phyloP scores from a whole-genome alignment of 2,329 filamentous ascomycete genomes.

The Colletotrichum liaoningense region DNA sequence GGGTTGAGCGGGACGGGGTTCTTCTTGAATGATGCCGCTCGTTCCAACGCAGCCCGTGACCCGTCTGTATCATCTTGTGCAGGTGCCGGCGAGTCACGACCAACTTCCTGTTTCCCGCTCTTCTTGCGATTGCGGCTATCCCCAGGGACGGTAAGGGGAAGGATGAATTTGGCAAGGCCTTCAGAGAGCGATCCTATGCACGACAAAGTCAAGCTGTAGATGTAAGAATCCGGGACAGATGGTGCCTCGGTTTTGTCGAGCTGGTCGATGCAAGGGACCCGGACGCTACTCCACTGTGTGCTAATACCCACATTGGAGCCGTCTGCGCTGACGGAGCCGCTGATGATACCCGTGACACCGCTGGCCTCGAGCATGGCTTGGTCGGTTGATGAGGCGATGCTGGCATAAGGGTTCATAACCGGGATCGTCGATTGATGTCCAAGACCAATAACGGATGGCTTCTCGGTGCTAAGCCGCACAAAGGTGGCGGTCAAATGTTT shows the following conservation, averaged over 20 bases:
- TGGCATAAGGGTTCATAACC: constrained; percentile 66
- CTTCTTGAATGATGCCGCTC: constrained; percentile 76
- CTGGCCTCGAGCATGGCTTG: constrained; percentile 91
- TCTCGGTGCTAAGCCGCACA: constrained; percentile 93
- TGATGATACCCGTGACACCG: constrained; percentile 88
- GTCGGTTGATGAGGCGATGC: constrained; percentile 72
- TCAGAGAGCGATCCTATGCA: constrained; percentile 94
- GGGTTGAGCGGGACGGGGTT: constrained; percentile 88
- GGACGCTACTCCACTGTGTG: constrained; percentile 88
- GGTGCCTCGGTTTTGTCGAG: constrained; percentile 92
- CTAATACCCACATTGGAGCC: constrained; percentile 83
- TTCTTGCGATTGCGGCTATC: constrained; percentile 69
- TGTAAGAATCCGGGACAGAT: constrained; percentile 87
- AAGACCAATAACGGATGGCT: constrained; percentile 87
- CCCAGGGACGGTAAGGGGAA: constrained; percentile 88
- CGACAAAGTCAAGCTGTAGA: constrained; percentile 88
- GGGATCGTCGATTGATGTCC: constrained; percentile 90
- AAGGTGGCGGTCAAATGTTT: constrained; percentile 87
- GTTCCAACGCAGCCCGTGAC: constrained; percentile 58
- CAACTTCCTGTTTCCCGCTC: constrained; percentile 55
- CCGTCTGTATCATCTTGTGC: constrained; percentile 49
- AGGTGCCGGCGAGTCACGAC: constrained; percentile 55
- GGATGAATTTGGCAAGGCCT: constrained; percentile 90
- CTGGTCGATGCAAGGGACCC: constrained; percentile 91
- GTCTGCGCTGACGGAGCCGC: constrained; percentile 74